These are phyloP conservation scores for Boletus vermiculosoides DNA, from an alignment of 768 basidiomycete genomes.

Conservation along the genomic window DNA sequence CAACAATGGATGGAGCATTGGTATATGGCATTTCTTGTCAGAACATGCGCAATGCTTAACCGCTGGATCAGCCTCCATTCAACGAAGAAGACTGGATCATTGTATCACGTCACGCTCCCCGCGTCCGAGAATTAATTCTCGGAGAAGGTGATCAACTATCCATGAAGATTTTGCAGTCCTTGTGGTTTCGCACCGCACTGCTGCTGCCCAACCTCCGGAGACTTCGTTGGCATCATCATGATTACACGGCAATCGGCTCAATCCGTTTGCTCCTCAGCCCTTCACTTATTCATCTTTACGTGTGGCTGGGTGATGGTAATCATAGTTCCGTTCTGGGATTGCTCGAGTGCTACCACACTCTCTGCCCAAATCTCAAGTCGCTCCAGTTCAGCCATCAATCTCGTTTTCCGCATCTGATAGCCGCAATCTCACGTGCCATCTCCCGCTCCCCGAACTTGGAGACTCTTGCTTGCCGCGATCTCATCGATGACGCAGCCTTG, in stretches of 20 bases:
- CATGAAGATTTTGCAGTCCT: not conserved
- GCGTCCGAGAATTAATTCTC: conserved; percentile 5
- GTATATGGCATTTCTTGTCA: not conserved
- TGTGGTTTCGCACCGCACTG: not conserved
- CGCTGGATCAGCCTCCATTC: not conserved
- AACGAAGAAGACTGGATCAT: conserved; percentile 2
- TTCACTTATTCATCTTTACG: conserved; percentile 4
- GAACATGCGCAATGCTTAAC: not conserved
- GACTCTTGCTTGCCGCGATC: not conserved
- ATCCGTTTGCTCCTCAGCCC: conserved; percentile 13
- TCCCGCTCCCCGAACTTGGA: conserved; percentile 1
- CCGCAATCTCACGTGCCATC: conserved; percentile 5
- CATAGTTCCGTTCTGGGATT: not conserved
- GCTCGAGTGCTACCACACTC: conserved; percentile 1
- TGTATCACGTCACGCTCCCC: conserved; percentile 7
- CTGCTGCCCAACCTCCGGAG: conserved; percentile 12
- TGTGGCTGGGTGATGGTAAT: not conserved
- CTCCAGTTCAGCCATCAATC: not conserved
- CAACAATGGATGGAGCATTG: not conserved
- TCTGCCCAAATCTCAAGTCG: conserved; percentile 11
- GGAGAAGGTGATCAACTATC: not conserved
- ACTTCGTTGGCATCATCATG: not conserved
- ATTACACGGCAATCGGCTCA: not conserved
- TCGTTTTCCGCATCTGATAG: not conserved
- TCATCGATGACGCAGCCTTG: conserved; percentile 1